phyloP scores from a whole-genome alignment of 2,329 filamentous ascomycete genomes.

The Botrytis porri region DNA sequence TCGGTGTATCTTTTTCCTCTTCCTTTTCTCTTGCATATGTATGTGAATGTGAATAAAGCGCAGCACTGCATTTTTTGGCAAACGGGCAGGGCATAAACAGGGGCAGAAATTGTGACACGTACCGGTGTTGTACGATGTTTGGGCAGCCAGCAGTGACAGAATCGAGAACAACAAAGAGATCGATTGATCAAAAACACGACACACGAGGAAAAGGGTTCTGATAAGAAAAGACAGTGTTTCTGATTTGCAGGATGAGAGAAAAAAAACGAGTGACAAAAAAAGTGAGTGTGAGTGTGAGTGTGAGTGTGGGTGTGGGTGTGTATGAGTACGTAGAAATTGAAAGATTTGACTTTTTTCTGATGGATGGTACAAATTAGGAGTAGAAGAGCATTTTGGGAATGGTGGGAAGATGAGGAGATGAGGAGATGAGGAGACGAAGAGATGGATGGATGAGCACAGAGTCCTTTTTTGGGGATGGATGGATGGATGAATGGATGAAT shows the following conservation, averaged over 20 bases:
- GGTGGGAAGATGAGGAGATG: background rate
- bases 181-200: conserved; percentile 12
- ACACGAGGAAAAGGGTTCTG: background rate
- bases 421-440: no score
- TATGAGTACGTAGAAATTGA: background rate
- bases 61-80: background rate
- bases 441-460: background rate
- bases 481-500: no score
- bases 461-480: no score
- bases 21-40: background rate
- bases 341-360: background rate
- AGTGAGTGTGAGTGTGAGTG: background rate
- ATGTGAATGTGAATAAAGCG: background rate
- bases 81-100: conserved; percentile 7
- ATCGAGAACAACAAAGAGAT: background rate
- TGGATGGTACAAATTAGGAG: background rate
- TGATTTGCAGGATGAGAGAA: background rate
- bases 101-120: conserved; percentile 16
- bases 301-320: background rate
- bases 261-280: conserved; percentile 6
- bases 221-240: background rate
- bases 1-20: background rate
- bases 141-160: background rate
- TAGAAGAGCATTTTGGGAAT: background rate
- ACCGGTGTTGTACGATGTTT: conserved; percentile 1